Evolutionary conservation across 441 rosid genomes (phyloP).

Genomic region (Pelargonium fulgidum): DNA sequence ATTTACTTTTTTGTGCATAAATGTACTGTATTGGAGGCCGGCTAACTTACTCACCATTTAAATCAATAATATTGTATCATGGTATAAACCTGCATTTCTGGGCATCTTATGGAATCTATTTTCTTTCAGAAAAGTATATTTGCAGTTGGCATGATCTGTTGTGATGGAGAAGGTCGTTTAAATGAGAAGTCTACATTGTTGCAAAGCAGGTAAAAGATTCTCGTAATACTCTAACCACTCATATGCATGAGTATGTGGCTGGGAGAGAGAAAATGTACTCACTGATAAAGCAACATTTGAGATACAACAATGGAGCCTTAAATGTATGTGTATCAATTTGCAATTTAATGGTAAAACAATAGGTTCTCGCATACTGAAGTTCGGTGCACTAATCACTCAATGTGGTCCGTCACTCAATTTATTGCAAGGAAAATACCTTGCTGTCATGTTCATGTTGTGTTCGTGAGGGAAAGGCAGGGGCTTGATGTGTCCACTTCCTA

Average conservation of each 20-base stretch:
- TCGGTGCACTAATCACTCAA: not conserved
- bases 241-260: slow-evolving; percentile 10
- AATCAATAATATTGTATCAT: not conserved
- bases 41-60: not conserved
- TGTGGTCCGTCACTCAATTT: not conserved
- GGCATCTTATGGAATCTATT: slow-evolving; percentile 29
- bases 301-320: not conserved
- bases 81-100: slow-evolving; percentile 16
- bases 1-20: not conserved
- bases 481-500: not conserved
- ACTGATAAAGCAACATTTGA: not conserved
- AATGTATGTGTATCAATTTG: not conserved
- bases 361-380: not conserved
- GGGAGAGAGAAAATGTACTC: not conserved
- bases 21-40: not conserved
- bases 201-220: slow-evolving; percentile 70
- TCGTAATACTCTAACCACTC: slow-evolving; percentile 9
- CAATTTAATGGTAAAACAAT: not conserved
- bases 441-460: not conserved
- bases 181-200: slow-evolving; percentile 80
- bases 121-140: slow-evolving; percentile 69
- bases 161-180: slow-evolving; percentile 92
- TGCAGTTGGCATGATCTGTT: slow-evolving; percentile 89
- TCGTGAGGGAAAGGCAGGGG: not conserved
- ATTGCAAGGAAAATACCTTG: not conserved